These are phyloP conservation scores for Urostyla sp. DNA, from an alignment of 73 alveolate species.

Conservation along the genomic window DNA sequence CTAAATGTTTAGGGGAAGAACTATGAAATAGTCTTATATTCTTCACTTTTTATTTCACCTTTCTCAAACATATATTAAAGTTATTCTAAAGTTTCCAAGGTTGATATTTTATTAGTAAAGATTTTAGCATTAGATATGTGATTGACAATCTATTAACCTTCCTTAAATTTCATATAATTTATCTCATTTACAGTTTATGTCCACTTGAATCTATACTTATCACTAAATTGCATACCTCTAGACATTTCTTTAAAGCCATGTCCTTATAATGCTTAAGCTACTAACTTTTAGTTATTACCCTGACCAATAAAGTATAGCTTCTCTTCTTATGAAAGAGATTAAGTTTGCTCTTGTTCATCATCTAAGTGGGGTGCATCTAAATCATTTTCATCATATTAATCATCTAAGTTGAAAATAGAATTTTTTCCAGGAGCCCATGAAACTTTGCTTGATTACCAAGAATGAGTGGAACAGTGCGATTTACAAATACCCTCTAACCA, in stretches of 20 bases:
- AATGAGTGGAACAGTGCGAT: slow-evolving; percentile 80
- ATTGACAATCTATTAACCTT: slow-evolving; percentile 74
- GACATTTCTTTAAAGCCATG: slow-evolving; percentile 53
- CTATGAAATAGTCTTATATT: slow-evolving; percentile 37
- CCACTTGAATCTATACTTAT: slow-evolving; percentile 64
- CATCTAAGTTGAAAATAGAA: slow-evolving; percentile 65
- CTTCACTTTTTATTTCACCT: slow-evolving; percentile 47
- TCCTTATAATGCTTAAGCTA: slow-evolving; percentile 5
- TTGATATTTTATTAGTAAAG: slow-evolving; percentile 67
- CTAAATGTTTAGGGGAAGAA: slow-evolving; percentile 83
- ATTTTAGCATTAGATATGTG: slow-evolving; percentile 77
- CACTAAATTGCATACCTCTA: slow-evolving; percentile 59
- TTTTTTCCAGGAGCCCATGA: slow-evolving; percentile 68
- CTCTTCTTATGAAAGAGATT: slow-evolving; percentile 15
- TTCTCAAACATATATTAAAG: slow-evolving; percentile 38
- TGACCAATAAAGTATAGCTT: slow-evolving; percentile 45
- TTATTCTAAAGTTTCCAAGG: slow-evolving; percentile 65
- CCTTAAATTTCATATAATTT: slow-evolving; percentile 53
- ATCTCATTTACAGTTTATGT: slow-evolving; percentile 61
- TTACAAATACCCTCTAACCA: slow-evolving; percentile 90
- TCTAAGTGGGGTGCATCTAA: slow-evolving; percentile 57
- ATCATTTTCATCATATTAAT: slow-evolving; percentile 63
- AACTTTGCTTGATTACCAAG: slow-evolving; percentile 71
- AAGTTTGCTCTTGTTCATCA: not conserved
- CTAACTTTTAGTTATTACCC: slow-evolving; percentile 63